Percentiles rank a stretch among this genome's conserved stretches.
Evolutionary conservation across 2,329 filamentous ascomycete genomes (phyloP).

Genomic region (Fusarium albosuccineum): DNA sequence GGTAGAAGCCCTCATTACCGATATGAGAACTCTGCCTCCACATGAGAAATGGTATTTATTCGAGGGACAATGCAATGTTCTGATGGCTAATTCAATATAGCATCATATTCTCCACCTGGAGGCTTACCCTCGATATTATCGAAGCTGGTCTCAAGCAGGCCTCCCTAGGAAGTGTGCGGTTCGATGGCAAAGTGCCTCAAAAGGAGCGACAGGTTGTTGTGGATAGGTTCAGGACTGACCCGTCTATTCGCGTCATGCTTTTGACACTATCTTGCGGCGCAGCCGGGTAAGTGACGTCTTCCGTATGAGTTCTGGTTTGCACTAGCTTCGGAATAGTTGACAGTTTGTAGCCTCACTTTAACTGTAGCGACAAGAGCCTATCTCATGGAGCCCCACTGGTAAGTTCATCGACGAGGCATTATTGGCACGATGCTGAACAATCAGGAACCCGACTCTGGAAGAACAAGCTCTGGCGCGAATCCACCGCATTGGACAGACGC

Average conservation of each 20-base stretch:
- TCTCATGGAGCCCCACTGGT: constrained; percentile 65
- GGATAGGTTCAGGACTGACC: constrained; percentile 55
- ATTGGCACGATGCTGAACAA: background rate
- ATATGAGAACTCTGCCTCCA: constrained; percentile 46
- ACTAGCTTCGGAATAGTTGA: background rate
- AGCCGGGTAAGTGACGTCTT: too few species aligned
- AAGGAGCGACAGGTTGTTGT: constrained; percentile 57
- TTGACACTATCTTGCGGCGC: constrained; percentile 65
- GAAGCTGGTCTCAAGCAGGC: constrained; percentile 54
- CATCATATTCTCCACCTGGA: constrained; percentile 66
- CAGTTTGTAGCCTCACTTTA: constrained; percentile 56
- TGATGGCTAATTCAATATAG: constrained; percentile 45
- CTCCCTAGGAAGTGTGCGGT: constrained; percentile 54
- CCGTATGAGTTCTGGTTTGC: too few species aligned
- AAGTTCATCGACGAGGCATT: background rate
- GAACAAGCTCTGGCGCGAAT: constrained; percentile 59
- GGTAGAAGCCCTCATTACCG: constrained; percentile 49
- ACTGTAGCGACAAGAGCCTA: constrained; percentile 62
- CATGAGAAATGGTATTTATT: constrained; percentile 52
- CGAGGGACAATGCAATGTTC: too few species aligned
- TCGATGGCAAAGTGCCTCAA: constrained; percentile 62
- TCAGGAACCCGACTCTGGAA: constrained; percentile 58
- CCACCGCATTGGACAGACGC: constrained; percentile 52
- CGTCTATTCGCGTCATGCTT: constrained; percentile 57
- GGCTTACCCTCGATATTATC: constrained; percentile 61